Conservation (phyloP, 305 asterid species). For the Rubia tinctorum region DNA sequence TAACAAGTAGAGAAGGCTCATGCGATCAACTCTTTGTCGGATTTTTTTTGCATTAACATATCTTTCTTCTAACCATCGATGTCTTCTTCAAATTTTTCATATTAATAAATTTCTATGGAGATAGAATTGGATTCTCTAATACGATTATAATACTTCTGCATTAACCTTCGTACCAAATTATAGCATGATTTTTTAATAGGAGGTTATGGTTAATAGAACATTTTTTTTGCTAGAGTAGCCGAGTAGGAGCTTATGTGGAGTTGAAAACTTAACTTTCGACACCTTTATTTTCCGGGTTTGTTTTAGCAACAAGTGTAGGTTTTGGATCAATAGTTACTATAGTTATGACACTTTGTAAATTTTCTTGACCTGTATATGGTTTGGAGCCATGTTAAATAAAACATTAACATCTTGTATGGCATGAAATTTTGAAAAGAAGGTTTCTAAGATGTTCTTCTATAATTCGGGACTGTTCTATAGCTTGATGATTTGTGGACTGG, state of each 20-base stretch:
- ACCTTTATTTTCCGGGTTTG: background rate
- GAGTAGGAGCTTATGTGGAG: background rate
- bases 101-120: background rate
- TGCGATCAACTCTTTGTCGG: too few species aligned
- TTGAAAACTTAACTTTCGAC: background rate
- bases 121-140: background rate
- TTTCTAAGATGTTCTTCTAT: background rate
- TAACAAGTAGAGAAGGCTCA: too few species aligned
- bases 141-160: background rate
- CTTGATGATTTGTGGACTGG: background rate
- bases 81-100: background rate
- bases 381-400: background rate
- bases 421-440: background rate
- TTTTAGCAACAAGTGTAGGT: background rate
- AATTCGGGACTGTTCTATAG: background rate
- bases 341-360: background rate
- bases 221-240: background rate
- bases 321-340: background rate
- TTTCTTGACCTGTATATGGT: background rate
- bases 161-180: background rate
- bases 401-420: background rate
- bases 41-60: too few species aligned
- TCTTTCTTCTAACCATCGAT: too few species aligned
- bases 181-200: background rate
- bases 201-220: background rate